Percentiles rank a stretch among this genome's conserved stretches.
phyloP scores from a whole-genome alignment of 2,329 filamentous ascomycete genomes.

The Calonectria pteridis region DNA sequence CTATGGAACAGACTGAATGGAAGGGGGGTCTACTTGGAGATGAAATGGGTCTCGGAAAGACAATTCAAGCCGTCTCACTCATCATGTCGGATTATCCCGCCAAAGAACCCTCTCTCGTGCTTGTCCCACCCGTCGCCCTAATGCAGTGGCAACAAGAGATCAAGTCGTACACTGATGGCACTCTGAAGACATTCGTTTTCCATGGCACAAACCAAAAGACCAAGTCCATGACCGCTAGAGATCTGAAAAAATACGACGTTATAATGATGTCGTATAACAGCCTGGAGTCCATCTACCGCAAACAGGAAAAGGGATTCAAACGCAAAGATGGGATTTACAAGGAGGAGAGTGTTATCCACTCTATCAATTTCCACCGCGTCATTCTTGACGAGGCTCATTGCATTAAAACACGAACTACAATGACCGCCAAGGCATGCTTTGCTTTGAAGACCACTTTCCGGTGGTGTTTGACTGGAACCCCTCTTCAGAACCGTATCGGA shows the following conservation, averaged over 20 bases:
- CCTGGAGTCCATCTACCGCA: conserved; percentile 91
- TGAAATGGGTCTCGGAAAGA: conserved; percentile 99
- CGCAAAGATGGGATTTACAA: conserved; percentile 85
- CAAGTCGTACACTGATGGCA: conserved; percentile 84
- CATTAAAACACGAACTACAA: conserved; percentile 91
- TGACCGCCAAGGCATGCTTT: conserved; percentile 95
- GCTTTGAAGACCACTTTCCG: conserved; percentile 89
- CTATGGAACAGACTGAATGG: conserved; percentile 88
- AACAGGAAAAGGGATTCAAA: conserved; percentile 90
- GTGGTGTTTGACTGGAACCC: conserved; percentile 96
- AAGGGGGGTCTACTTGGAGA: conserved; percentile 93
- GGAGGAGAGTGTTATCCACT: conserved; percentile 83
- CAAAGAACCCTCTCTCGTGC: conserved; percentile 84
- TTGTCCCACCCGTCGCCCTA: conserved; percentile 91
- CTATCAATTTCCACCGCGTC: conserved; percentile 87
- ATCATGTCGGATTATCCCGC: conserved; percentile 98
- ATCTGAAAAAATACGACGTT: conserved; percentile 87
- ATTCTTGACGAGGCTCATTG: conserved; percentile 96
- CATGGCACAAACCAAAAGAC: conserved; percentile 88
- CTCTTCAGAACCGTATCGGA: conserved; percentile 95
- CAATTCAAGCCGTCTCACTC: conserved; percentile 95
- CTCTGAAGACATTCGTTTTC: conserved; percentile 89
- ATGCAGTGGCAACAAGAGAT: conserved; percentile 96
- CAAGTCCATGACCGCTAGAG: conserved; percentile 80
- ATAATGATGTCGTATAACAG: conserved; percentile 98